Conservation (phyloP, 2,329 filamentous ascomycete genomes). For the Trichoderma arundinaceum region DNA sequence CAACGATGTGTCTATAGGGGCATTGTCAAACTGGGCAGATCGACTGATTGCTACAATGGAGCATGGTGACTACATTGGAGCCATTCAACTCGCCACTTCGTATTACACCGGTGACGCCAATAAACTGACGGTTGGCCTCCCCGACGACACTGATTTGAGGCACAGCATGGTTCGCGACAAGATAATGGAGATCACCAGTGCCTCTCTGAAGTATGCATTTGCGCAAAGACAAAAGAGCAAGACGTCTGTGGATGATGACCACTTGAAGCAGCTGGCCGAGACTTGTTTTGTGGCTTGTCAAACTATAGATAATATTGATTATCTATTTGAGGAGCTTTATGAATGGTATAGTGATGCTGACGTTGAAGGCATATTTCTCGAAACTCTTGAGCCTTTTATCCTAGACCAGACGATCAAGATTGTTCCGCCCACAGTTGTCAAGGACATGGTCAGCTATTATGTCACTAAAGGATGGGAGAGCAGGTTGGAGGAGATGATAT, state of each 20-base stretch:
- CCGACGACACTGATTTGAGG: slow-evolving; percentile 77
- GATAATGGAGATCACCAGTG: slow-evolving; percentile 89
- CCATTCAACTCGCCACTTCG: slow-evolving; percentile 86
- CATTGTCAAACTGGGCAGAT: slow-evolving; percentile 96
- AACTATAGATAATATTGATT: slow-evolving; percentile 77
- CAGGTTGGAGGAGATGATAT: slow-evolving; percentile 90
- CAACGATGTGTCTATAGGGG: slow-evolving; percentile 89
- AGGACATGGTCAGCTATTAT: slow-evolving; percentile 83
- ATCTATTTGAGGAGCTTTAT: slow-evolving; percentile 89
- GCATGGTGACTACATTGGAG: slow-evolving; percentile 91
- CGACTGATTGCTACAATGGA: slow-evolving; percentile 93
- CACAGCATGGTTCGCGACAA: slow-evolving; percentile 87
- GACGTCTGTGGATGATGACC: slow-evolving; percentile 56
- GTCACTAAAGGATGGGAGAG: slow-evolving; percentile 75
- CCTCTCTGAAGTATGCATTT: slow-evolving; percentile 89
- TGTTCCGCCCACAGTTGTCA: slow-evolving; percentile 83
- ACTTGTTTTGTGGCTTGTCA: slow-evolving; percentile 85
- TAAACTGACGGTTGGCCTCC: slow-evolving; percentile 90
- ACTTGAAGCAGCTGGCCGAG: slow-evolving; percentile 78
- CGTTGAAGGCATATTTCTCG: slow-evolving; percentile 77
- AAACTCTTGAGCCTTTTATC: slow-evolving; percentile 87
- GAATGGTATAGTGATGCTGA: slow-evolving; percentile 84
- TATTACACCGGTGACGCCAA: slow-evolving; percentile 93
- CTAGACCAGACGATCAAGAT: slow-evolving; percentile 75
- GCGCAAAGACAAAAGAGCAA: slow-evolving; percentile 62